Evolutionary conservation across 805 yeast genomes (phyloP), one percentile per base, ranked within the genome.

Genomic region (Sporopachydermia lactativora): DNA sequence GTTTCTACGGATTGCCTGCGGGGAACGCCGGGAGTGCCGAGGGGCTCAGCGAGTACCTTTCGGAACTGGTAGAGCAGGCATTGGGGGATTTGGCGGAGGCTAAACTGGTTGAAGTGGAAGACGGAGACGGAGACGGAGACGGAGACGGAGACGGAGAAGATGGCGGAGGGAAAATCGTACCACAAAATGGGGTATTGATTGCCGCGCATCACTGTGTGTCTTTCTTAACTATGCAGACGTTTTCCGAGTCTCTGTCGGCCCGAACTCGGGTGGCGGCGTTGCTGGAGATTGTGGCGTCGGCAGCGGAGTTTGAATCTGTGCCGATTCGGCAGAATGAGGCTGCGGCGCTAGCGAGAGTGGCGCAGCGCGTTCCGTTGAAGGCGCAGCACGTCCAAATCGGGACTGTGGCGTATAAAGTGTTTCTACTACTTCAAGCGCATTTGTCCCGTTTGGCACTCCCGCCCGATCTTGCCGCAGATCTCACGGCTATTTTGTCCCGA

Each of bases 1-100:
- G 92, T 43, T 92, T 71, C 54, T 92, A 92, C 53, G 95, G 86
- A n/a, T 70, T 84, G 4, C 64, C 64, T 35, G 82, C 78, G 45
- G 64, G 68, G 2, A 61, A 81, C 1, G 74, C 74, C 36, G 58
- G 69, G 19, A 61, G 81, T 1, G 74, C 74, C 36, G 58, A 69
- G 19, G 94, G 94, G 0, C 56, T 89, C 4, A 84, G 94, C 1
- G 88, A 81, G 41, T 84, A 68, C 55, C 60, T 92, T 35, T 86
- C 96, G 0, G 96, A 86, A 38, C 53, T 85, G 8, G 80, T 89
- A 8, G 97, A 92, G 52, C 62, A 60, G 4, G 66, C 83, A 0
- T 52, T 89, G 46, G 66, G 66, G 19, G 94, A 83, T 15, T 62
- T 92, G 36, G 57, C 53, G 3, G 73, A 73, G 1, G 71, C 76